phyloP scores from a whole-genome alignment of 495 filamentous ascomycete species.

The Xylaria cubensis region DNA sequence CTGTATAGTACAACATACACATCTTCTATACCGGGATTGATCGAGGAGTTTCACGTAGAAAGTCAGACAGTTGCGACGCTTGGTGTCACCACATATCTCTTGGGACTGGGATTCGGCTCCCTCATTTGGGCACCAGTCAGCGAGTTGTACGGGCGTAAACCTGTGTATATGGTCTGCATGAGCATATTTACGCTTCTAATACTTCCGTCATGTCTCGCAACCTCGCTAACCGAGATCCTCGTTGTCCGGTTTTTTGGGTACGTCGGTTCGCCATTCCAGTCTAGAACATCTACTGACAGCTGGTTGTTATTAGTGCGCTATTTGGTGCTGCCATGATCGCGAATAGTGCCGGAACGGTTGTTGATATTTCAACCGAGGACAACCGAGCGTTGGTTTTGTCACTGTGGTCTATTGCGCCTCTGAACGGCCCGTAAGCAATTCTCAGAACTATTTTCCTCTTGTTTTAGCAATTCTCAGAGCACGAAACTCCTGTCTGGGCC shows the following conservation, averaged over 20 bases:
- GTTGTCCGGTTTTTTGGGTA: conserved; percentile 75
- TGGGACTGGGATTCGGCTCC: conserved; percentile 75
- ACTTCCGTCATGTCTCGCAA: conserved; percentile 73
- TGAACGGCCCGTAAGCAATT: conserved; percentile 66
- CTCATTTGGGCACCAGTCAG: conserved; percentile 75
- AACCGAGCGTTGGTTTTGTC: conserved; percentile 75
- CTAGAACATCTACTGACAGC: conserved; percentile 2
- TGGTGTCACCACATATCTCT: conserved; percentile 79
- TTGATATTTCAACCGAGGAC: conserved; percentile 76
- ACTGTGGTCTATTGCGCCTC: conserved; percentile 77
- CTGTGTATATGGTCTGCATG: conserved; percentile 72
- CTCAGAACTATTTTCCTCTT: too few species aligned
- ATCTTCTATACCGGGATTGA: conserved; percentile 69
- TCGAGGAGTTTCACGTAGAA: conserved; percentile 65
- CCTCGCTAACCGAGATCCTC: conserved; percentile 68
- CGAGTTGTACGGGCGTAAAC: conserved; percentile 80
- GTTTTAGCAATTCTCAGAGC: too few species aligned
- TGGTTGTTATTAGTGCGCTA: conserved; percentile 57
- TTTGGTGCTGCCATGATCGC: conserved; percentile 81
- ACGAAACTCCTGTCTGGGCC: too few species aligned
- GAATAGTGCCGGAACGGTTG: conserved; percentile 82
- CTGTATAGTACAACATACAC: conserved; percentile 89
- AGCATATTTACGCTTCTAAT: conserved; percentile 68
- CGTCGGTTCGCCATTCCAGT: conserved; percentile 17
- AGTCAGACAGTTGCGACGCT: conserved; percentile 68